Evolutionary conservation across 2,329 filamentous ascomycete genomes (phyloP).

Genomic region (Penicillium rolfsii): DNA sequence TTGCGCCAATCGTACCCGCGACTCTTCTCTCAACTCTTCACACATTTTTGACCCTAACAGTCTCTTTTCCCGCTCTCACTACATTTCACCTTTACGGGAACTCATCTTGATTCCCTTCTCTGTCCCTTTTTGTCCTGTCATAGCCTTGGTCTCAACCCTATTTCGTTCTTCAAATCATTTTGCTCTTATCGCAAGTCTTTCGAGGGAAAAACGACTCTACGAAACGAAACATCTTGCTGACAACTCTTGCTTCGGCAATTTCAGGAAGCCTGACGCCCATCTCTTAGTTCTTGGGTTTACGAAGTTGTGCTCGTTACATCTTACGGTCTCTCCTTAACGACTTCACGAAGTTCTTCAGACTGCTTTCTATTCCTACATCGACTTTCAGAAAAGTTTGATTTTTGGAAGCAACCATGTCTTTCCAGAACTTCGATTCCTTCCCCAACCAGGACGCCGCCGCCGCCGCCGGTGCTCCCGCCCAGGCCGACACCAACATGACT

Average conservation of each 20-base stretch:
- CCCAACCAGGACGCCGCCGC: constrained; percentile 63
- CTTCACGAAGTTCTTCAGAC: constrained; percentile 44
- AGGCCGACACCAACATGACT: constrained; percentile 58
- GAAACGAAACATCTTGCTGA: constrained; percentile 15
- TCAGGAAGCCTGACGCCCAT: constrained; percentile 34
- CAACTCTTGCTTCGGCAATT: constrained; percentile 7
- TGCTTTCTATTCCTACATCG: constrained; percentile 37
- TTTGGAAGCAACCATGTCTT: constrained; percentile 60
- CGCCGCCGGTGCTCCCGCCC: constrained; percentile 52
- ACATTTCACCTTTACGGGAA: background rate
- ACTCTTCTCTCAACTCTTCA: background rate
- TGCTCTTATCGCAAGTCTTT: background rate
- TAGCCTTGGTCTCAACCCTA: background rate
- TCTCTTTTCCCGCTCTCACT: background rate
- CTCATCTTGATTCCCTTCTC: background rate
- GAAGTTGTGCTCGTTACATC: constrained; percentile 36
- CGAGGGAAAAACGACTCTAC: background rate
- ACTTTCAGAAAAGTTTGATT: constrained; percentile 29
- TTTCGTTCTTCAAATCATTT: background rate
- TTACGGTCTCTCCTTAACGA: constrained; percentile 47
- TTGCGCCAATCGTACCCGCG: background rate
- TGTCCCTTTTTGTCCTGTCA: background rate
- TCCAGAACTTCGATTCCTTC: constrained; percentile 67
- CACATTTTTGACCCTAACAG: background rate
- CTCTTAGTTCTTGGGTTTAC: constrained; percentile 33